Base-by-base conservation (phyloP, 176 grass and related monocot species). In the Rhynchospora breviuscula region DNA sequence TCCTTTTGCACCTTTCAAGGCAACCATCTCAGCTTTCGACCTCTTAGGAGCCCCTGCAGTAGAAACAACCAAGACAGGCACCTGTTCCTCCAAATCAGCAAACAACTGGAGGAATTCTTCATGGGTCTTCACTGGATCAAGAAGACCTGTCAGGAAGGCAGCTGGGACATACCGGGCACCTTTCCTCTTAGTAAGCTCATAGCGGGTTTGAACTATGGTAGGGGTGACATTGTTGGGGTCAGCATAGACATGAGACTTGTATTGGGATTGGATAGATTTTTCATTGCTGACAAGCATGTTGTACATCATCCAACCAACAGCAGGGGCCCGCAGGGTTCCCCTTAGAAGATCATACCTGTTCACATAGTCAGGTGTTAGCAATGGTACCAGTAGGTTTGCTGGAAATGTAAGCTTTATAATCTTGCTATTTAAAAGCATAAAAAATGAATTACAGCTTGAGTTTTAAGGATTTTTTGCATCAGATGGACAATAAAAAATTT, bases 221-320 rank as follows among this genome's bases (percentile, higher is more conserved):
- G 89, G 89, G 0, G 91, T 99, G 33, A 99, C 91, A 45, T 95
- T 93, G 67, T 93, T 87, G 31, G 96, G 88, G 79, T 96, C 90
- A 65, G 93, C 91, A 5, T 95, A 99, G n/a, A 99, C 97, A 49
- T 99, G 93, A 58, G 97, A 99, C 49, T 90, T 93, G 86, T 96
- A 99, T 64, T 99, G 97, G 2, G 97, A 99, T 86, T 93, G 69
- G 52, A 99, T 99, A 17, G 93, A 90, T 86, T 95, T 95, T 78
- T 99, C 88, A 19, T 99, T 99, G 93, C 97, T 93, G 68, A 95
- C 93, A 26, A 93, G 91, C 86, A 92, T 70, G 59, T 99, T 99
- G 87, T 95, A 99, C 93, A 96, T 93, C 91, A 99, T 92, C 93
- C 89, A 90, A 67, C 93, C 93, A 13, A 96, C 74, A 3, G 91